Base-by-base conservation (phyloP, 106 monocot genomes). In the Dioscorea zingiberensis region DNA sequence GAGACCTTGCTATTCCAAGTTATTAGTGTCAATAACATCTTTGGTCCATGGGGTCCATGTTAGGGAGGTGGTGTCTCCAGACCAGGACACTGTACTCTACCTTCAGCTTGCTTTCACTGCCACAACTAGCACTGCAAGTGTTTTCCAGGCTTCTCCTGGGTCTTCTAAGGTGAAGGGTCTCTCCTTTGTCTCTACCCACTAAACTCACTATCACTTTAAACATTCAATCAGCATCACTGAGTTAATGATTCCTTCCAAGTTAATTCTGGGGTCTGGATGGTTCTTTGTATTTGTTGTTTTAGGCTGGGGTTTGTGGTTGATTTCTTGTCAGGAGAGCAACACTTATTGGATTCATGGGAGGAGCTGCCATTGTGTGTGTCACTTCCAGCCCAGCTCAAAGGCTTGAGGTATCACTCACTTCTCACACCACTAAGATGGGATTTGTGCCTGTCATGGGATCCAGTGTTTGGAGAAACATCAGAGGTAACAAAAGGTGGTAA, bases 231-330 rank as follows among this genome's bases (percentile, higher is more conserved):
- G n/a, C n/a, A n/a, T n/a, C n/a, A n/a, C n/a, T n/a, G n/a, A n/a
- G n/a, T n/a, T n/a, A n/a, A n/a, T n/a, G n/a, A n/a, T n/a, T n/a
- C 38, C 38, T 38, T 38, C 10, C 38, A 38, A n/a, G n/a, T n/a
- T 38, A 0, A 6, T 38, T 38, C 30, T n/a, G n/a, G 10, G 10
- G 10, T 8, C 9, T 38, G 10, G 4, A 8, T 38, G 6, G 38
- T 38, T 38, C 38, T 38, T 38, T 38, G 38, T 38, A 10, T 38
- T n/a, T 51, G 4, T 51, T 51, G 51, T 51, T 51, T 51, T 51
- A 94, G 94, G 74, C 55, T 94, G 55, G 94, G 94, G 0, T 94
- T 94, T 62, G 64, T 94, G 10, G 84, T 94, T 29, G 90, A 94
- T 75, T 94, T 90, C 62, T 70, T 94, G 32, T 94, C 94, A 6